Evolutionary conservation across 306 rosid genomes (phyloP).

Genomic region (Dicorynia guianensis): DNA sequence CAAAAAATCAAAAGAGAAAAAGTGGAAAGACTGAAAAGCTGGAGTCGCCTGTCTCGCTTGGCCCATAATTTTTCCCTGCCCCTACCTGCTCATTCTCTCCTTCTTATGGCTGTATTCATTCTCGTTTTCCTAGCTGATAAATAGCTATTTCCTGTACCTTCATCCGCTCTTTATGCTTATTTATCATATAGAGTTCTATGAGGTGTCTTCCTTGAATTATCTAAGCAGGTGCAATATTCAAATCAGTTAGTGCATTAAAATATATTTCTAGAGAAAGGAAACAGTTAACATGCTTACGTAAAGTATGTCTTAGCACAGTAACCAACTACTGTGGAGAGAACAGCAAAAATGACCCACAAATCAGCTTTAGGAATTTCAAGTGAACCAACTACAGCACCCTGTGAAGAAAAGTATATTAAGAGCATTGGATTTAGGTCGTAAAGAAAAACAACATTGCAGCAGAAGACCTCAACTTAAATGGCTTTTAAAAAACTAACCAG

Average conservation of each 20-base stretch:
- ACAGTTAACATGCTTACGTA: constrained; percentile 61
- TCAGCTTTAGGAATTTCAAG: constrained; percentile 67
- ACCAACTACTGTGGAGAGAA: constrained; percentile 77
- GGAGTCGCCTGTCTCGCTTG: too few relatives aligned
- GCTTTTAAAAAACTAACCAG: constrained; percentile 63
- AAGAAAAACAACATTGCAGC: background rate
- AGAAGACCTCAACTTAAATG: background rate
- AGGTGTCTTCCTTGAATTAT: too few relatives aligned
- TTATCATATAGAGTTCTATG: too few relatives aligned
- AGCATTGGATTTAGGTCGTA: constrained; percentile 27
- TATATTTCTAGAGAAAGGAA: background rate
- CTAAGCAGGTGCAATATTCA: constrained; percentile 21
- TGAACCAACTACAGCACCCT: constrained; percentile 86
- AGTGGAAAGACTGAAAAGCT: too few relatives aligned
- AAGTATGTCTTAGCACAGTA: constrained; percentile 90
- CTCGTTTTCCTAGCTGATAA: too few relatives aligned
- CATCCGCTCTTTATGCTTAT: too few relatives aligned
- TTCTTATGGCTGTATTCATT: too few relatives aligned
- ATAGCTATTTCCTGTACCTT: too few relatives aligned
- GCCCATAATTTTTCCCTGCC: too few relatives aligned
- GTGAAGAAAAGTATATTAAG: constrained; percentile 23
- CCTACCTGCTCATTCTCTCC: too few relatives aligned
- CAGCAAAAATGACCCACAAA: constrained; percentile 71
- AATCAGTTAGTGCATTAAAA: constrained; percentile 2
- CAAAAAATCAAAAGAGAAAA: too few relatives aligned